A percentile compares a stretch with the other conserved stretches of the same genome.
Conservation (phyloP, 768 basidiomycete species). For the Macrocybe gigantea region DNA sequence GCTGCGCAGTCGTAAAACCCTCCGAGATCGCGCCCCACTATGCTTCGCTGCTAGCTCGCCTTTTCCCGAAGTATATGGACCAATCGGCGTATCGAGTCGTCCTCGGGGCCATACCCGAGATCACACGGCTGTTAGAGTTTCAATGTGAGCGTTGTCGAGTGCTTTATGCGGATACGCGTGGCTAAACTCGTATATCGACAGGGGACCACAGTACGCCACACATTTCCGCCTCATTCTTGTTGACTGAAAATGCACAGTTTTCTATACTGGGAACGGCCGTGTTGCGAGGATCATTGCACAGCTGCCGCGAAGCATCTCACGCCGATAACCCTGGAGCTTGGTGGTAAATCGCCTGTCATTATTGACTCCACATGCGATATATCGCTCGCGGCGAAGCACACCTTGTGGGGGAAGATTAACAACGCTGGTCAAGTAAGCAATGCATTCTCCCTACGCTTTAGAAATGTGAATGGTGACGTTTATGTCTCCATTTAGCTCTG, state of each 20-base stretch:
- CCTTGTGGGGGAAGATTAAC: conserved; percentile 59
- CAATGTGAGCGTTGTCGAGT: conserved; percentile 26
- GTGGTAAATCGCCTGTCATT: conserved; percentile 45
- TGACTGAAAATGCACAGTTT: conserved; percentile 17
- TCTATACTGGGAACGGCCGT: conserved; percentile 40
- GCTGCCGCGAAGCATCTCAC: conserved; percentile 53
- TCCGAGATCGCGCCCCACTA: conserved; percentile 54
- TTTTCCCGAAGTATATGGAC: conserved; percentile 50
- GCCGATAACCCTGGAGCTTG: conserved; percentile 50
- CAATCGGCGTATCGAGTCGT: conserved; percentile 45
- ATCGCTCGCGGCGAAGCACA: conserved; percentile 49
- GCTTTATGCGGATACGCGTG: not conserved
- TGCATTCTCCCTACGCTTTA: not conserved
- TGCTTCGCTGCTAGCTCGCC: conserved; percentile 42
- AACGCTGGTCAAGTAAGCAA: conserved; percentile 57
- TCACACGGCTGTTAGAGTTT: conserved; percentile 43
- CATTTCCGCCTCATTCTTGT: not conserved
- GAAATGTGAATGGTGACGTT: not conserved
- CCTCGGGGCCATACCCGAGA: conserved; percentile 54
- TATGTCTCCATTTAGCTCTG: conserved; percentile 47
- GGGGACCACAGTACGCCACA: conserved; percentile 22
- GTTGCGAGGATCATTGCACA: conserved; percentile 43
- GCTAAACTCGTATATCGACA: conserved; percentile 2
- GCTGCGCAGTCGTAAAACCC: conserved; percentile 59
- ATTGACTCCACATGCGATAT: conserved; percentile 28